Evolutionary conservation across 139 green algal species (phyloP), one percentile per base, ranked within the genome.

Genomic region (Spirogloea muscicola): DNA sequence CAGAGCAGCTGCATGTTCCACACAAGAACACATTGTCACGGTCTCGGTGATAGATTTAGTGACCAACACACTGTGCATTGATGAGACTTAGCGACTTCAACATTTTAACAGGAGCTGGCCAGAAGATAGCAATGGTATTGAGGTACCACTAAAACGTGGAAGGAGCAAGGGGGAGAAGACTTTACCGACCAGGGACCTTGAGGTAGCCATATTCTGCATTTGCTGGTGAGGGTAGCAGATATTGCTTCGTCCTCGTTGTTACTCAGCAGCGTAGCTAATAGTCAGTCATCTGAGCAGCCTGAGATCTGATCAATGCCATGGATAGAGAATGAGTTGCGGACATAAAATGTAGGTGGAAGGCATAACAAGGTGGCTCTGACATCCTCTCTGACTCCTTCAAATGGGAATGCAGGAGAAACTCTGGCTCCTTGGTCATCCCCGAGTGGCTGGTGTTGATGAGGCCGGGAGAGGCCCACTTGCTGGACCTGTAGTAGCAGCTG

Each of bases 381-480:
- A 31, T 21, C 18, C 21, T 66, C 57, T 39, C 18, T 66, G n/a
- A 64, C 18, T 69, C 21, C 46, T 13, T 10, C 33, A 67, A 9
- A 13, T 71, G 25, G 37, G 68, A 10, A 4, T 18, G 10, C 71
- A 79, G 71, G 65, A 71, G 27, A 68, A 40, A 27, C 36, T 74
- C 27, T 83, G 75, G 67, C 48, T 41, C 2, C 18, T 27, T 36
- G 81, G 81, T 4, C 42, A 68, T 33, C 38, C 69, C 6, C 36
- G 34, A n/a, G 75, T 87, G 33, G 64, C 37, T 0, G 83, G 83
- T 31, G 81, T 86, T 1, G 93, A 97, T 59, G 93, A 97, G 64
- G 93, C 91, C 9, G 93, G 93, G 0, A 71, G 91, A 1, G 93
- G 93, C 0, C 91, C 91, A 0, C 76, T 97, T 37, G 92, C 92